Conservation (phyloP, 192 early-diverging fungal genomes). For the Funneliformis geosporum region DNA sequence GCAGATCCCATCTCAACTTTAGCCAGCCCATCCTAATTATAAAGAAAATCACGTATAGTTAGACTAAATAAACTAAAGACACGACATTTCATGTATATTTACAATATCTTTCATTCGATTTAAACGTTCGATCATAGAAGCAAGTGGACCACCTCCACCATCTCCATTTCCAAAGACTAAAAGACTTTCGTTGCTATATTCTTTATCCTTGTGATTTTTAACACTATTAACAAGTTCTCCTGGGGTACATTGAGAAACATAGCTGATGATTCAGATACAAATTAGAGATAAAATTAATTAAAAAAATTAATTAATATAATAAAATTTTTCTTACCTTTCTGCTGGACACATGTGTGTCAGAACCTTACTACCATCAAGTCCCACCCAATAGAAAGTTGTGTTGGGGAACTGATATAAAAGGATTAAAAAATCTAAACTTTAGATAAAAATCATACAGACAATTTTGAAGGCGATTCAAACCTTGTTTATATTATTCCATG, state of each 20-base stretch:
- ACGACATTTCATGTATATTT: conserved; percentile 12
- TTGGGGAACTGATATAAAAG: conserved; percentile 72
- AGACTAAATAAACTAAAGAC: background rate
- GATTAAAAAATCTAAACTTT: background rate
- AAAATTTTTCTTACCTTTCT: conserved; percentile 28
- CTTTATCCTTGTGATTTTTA: conserved; percentile 85
- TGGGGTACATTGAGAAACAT: conserved; percentile 20
- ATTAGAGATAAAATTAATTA: background rate
- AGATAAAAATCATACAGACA: background rate
- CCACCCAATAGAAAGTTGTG: conserved; percentile 94
- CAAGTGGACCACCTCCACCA: conserved; percentile 89
- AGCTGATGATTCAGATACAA: background rate
- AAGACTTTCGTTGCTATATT: conserved; percentile 82
- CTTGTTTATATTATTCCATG: conserved; percentile 99
- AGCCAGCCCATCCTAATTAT: conserved; percentile 68
- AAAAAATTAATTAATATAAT: background rate
- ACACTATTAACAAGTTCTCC: conserved; percentile 58
- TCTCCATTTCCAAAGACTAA: conserved; percentile 96
- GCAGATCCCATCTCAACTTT: conserved; percentile 76
- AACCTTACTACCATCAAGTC: conserved; percentile 76
- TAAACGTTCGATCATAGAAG: conserved; percentile 84
- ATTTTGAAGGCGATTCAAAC: conserved; percentile 21
- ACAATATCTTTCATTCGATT: conserved; percentile 70
- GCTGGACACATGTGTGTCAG: conserved; percentile 39
- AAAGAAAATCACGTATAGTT: background rate